These are phyloP conservation scores for Pholiota conissans DNA, from an alignment of 768 basidiomycete genomes.

Conservation along the genomic window DNA sequence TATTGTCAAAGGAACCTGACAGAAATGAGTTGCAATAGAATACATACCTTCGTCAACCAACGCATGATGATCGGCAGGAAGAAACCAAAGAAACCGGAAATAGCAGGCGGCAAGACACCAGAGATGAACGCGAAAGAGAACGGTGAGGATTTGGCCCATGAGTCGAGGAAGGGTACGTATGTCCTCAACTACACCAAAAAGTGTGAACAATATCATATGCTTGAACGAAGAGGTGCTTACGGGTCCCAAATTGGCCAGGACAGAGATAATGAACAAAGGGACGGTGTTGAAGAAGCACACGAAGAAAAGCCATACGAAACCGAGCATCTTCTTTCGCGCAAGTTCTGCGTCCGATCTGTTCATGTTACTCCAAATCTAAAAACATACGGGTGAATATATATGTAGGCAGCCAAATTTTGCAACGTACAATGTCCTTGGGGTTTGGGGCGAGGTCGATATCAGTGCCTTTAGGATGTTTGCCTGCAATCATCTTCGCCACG, in stretches of 20 bases:
- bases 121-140: slow-evolving; percentile 80
- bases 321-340: slow-evolving; percentile 64
- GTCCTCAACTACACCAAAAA: slow-evolving; percentile 45
- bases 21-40: slow-evolving; percentile 15
- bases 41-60: slow-evolving; percentile 65
- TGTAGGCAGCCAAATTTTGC: neutral
- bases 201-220: slow-evolving; percentile 10
- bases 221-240: slow-evolving; percentile 39
- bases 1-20: slow-evolving; percentile 55
- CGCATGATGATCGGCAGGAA: slow-evolving; percentile 93
- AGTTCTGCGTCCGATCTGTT: slow-evolving; percentile 68
- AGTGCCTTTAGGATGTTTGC: slow-evolving; percentile 75
- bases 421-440: slow-evolving; percentile 80
- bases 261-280: slow-evolving; percentile 86
- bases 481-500: slow-evolving; percentile 68
- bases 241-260: slow-evolving; percentile 86
- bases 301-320: slow-evolving; percentile 73
- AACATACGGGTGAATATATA: slow-evolving; percentile 3
- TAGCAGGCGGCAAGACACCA: slow-evolving; percentile 89
- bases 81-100: slow-evolving; percentile 88
- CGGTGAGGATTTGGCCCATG: slow-evolving; percentile 66
- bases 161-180: slow-evolving; percentile 74
- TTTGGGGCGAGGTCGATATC: slow-evolving; percentile 77
- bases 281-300: slow-evolving; percentile 96
- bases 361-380: slow-evolving; percentile 89